phyloP scores from a whole-genome alignment of 225 moss, liverwort and hornwort species.

The Pleurozium schreberi region DNA sequence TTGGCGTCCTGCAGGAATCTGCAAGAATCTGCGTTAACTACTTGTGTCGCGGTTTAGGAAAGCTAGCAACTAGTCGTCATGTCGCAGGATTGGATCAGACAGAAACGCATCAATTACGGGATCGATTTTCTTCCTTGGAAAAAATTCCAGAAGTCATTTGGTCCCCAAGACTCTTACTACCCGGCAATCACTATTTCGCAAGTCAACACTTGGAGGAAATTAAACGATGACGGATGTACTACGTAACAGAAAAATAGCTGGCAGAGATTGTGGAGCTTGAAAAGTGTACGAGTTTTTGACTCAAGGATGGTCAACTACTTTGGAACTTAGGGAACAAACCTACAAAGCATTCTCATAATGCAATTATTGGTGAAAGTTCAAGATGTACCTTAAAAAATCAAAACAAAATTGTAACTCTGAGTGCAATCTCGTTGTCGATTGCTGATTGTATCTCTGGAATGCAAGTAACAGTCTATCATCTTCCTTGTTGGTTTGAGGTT shows the following conservation, averaged over 20 bases:
- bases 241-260: neutral
- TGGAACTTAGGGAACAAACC: neutral
- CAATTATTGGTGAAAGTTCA: neutral
- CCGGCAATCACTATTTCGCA: neutral
- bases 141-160: neutral
- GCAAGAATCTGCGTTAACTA: neutral
- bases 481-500: neutral
- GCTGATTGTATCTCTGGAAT: neutral
- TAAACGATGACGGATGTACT: neutral
- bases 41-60: neutral
- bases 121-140: neutral
- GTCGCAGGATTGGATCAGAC: neutral
- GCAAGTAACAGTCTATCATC: neutral
- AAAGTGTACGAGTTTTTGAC: neutral
- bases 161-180: neutral
- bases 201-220: neutral
- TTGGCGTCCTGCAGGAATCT: neutral
- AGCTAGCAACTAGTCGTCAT: neutral
- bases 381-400: neutral
- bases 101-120: neutral
- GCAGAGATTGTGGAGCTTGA: neutral
- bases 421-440: neutral
- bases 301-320: neutral
- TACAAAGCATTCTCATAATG: neutral
- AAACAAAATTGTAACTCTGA: neutral